These are phyloP conservation scores for Saturnispora mendoncae DNA, from an alignment of 805 yeast species.

Conservation along the genomic window DNA sequence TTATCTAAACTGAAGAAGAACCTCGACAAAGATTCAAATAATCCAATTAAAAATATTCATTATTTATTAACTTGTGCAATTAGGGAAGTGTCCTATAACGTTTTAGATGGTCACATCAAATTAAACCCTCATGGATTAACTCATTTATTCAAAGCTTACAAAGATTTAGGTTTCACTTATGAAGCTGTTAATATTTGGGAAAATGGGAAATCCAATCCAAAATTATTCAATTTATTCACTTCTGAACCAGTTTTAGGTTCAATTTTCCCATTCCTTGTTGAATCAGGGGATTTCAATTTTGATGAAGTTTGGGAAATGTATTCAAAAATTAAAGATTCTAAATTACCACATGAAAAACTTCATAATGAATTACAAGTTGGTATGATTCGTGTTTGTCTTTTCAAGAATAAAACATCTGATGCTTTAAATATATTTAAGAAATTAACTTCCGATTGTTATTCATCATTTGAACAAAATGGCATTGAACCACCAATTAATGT, in stretches of 20 bases:
- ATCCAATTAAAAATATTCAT: constrained; percentile 48
- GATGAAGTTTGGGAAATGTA: constrained; percentile 53
- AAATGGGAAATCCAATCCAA: constrained; percentile 40
- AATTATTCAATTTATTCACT: constrained; percentile 39
- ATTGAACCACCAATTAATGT: constrained; percentile 31
- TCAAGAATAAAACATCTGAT: constrained; percentile 53
- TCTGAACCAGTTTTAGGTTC: constrained; percentile 61
- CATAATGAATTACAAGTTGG: constrained; percentile 51
- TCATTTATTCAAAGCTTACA: constrained; percentile 48
- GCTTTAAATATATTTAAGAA: constrained; percentile 59
- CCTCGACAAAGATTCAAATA: constrained; percentile 49
- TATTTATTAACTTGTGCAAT: constrained; percentile 40
- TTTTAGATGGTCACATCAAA: constrained; percentile 34
- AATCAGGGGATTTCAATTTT: constrained; percentile 49
- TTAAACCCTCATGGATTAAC: constrained; percentile 48
- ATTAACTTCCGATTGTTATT: constrained; percentile 44
- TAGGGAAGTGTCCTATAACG: constrained; percentile 43
- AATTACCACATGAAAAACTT: constrained; percentile 25
- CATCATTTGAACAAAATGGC: constrained; percentile 23
- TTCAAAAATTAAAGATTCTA: constrained; percentile 30
- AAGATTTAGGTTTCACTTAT: constrained; percentile 49
- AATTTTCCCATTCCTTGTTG: constrained; percentile 57
- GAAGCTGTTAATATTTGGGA: constrained; percentile 71
- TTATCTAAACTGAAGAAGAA: constrained; percentile 47
- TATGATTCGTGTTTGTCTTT: constrained; percentile 64